Base-by-base conservation (phyloP, 2,329 filamentous ascomycete genomes). In the Zymoseptoria ardabiliae region DNA sequence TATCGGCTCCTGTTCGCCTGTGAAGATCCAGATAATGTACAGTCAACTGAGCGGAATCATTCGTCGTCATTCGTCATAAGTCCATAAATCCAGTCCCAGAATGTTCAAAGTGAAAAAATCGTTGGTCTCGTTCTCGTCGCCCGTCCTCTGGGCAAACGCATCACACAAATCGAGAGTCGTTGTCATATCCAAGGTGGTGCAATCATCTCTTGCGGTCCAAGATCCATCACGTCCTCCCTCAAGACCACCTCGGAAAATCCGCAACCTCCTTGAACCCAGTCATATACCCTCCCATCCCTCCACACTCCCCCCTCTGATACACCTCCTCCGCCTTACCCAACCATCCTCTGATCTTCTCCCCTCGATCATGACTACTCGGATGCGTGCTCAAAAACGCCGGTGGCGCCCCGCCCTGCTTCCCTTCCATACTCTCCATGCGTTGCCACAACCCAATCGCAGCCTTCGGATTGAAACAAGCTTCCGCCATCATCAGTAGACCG, bases 401-500 rank as follows among this genome's bases (percentile, higher is more conserved):
- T 35, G 83, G 78, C 58, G 82, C 79, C 4, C 69, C 67, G 25
- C 57, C 54, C 35, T 54, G 53, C 52, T 80, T 73, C 23, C 70
- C 56, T 63, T 88, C 84, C 85, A 90, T 89, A 54, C 85, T 75
- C 70, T 80, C 73, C 86, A 69, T 69, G 62, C 75, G 65, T 57
- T 59, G 58, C 73, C 74, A 90, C 60, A 92, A 83, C 0, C 77
- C 78, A 50, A 87, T 77, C 0, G 89, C 88, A 61, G 84, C 83
- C 11, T 79, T 74, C 0, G 89, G 89, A 62, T 90, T 80, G 70
- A 88, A 92, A 75, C 89, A 92, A 23, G 86, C 87, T 74, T 90
- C 84, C 0, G 88, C 84, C 87, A 92, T 92, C 81, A 92, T 88
- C 81, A 92, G 84, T 35, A 92, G 73, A 0, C 89, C 89, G 53